Percentiles rank a stretch among this genome's conserved stretches.
Conservation (phyloP, 495 filamentous ascomycete genomes). For the Ramalina intermedia region DNA sequence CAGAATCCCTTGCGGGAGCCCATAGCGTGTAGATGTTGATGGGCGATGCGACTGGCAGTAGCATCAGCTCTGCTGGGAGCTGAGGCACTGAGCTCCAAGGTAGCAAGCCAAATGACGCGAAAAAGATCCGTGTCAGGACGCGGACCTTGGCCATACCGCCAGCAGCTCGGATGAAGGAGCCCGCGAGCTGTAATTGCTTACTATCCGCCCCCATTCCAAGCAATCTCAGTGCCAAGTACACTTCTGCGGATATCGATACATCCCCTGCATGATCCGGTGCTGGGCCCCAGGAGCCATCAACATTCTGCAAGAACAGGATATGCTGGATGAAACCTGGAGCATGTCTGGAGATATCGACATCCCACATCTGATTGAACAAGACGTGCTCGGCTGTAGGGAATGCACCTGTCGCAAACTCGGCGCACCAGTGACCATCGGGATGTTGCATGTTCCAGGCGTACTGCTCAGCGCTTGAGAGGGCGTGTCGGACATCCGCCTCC, state of each 20-base stretch:
- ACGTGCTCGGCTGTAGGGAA: not conserved
- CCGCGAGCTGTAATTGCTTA: not conserved
- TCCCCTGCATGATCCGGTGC: slow-evolving; percentile 10
- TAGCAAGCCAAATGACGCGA: slow-evolving; percentile 30
- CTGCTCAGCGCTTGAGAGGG: not conserved
- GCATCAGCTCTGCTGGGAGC: slow-evolving; percentile 26
- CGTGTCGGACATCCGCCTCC: not conserved
- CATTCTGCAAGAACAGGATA: not conserved
- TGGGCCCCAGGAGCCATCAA: slow-evolving; percentile 15
- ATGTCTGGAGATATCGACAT: not conserved
- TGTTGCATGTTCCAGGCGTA: not conserved
- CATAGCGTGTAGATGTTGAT: slow-evolving; percentile 26
- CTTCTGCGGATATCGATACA: slow-evolving; percentile 13
- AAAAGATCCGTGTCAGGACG: slow-evolving; percentile 23
- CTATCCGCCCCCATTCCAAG: slow-evolving; percentile 5
- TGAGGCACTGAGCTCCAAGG: slow-evolving; percentile 28
- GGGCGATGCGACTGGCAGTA: slow-evolving; percentile 16
- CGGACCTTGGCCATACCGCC: slow-evolving; percentile 28
- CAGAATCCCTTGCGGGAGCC: slow-evolving; percentile 25
- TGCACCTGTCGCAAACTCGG: not conserved
- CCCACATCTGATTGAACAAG: not conserved
- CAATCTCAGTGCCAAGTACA: slow-evolving; percentile 17
- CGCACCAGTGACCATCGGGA: not conserved
- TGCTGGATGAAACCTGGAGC: not conserved
- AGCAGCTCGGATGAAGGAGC: slow-evolving; percentile 6